Evolutionary conservation across 1,284 basidiomycete genomes (phyloP), one percentile per base, ranked within the genome.

Genomic region (Cutaneotrichosporon cutaneum): DNA sequence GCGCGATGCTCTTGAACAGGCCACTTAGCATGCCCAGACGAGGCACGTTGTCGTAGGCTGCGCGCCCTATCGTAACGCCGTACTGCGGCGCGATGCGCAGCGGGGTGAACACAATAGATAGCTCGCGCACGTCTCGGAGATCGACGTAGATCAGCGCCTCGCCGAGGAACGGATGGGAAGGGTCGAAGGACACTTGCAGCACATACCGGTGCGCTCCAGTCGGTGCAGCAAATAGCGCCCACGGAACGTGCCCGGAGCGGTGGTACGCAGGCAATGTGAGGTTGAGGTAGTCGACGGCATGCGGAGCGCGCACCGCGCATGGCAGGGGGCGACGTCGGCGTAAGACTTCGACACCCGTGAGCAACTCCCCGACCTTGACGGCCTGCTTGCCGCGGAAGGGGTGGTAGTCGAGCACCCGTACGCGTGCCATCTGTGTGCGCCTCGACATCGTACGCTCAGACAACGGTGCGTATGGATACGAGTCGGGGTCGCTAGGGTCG

Each of bases 401-500:
- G 27, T 51, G 50, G n/a, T 51, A 51, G 27, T 51, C 50, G 18
- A 51, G 26, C 18, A 51, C 27, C 6, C 50, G 27, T 16, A 51
- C 50, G 14, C 50, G 27, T 8, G 16, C 27, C 27, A 51, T 27
- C 18, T 51, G 50, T 18, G 26, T 16, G 16, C 16, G 27, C 10
- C 50, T 26, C 9, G 27, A 16, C 18, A 6, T 6, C 18, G 30
- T 51, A 14, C 30, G 14, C 27, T 32, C 27, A 18, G 8, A n/a
- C 11, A 8, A n/a, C n/a, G 27, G 27, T 3, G 50, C 26, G 30
- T 32, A 51, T 6, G 50, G 50, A 27, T 51, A 51, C 27, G 50
- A 51, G 24, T 51, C 50, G 4, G 50, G 50, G 27, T 51, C 50
- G 8, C 30, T 51, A 16, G 50, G 50, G 18, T 51, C 50, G n/a